Conservation (phyloP, 768 basidiomycete species). For the Phaeotremella fagi region DNA sequence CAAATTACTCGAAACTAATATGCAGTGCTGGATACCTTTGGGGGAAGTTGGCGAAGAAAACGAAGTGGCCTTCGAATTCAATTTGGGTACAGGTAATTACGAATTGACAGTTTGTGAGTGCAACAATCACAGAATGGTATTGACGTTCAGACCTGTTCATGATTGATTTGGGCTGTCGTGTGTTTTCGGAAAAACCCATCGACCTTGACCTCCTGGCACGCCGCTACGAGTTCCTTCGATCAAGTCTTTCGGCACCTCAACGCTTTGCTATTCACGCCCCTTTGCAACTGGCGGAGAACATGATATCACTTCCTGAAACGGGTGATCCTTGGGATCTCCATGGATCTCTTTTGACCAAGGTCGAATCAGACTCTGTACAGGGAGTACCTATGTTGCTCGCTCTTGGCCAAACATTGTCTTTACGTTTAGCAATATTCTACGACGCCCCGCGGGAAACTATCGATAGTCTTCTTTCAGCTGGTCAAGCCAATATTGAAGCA, state of each 20-base stretch:
- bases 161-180: constrained; percentile 11
- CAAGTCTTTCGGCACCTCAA: neutral
- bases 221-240: constrained; percentile 4
- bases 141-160: constrained; percentile 6
- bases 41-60: constrained; percentile 3
- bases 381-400: constrained; percentile 5
- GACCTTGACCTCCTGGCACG: neutral
- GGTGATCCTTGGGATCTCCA: constrained; percentile 1
- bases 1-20: neutral
- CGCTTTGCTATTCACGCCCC: constrained; percentile 11
- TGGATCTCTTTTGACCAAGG: constrained; percentile 1
- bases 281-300: constrained; percentile 9
- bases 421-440: constrained; percentile 21
- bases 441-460: constrained; percentile 19
- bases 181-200: constrained; percentile 6
- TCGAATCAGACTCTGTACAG: constrained; percentile 1
- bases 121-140: neutral
- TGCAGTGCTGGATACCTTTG: constrained; percentile 11
- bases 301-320: neutral
- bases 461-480: neutral
- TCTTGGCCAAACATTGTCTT: neutral
- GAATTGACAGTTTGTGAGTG: constrained; percentile 19
- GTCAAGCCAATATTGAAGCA: neutral
- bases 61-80: constrained; percentile 5
- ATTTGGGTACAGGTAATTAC: constrained; percentile 8